Conservation (phyloP, 768 basidiomycete species). For the Ramaria sp. region DNA sequence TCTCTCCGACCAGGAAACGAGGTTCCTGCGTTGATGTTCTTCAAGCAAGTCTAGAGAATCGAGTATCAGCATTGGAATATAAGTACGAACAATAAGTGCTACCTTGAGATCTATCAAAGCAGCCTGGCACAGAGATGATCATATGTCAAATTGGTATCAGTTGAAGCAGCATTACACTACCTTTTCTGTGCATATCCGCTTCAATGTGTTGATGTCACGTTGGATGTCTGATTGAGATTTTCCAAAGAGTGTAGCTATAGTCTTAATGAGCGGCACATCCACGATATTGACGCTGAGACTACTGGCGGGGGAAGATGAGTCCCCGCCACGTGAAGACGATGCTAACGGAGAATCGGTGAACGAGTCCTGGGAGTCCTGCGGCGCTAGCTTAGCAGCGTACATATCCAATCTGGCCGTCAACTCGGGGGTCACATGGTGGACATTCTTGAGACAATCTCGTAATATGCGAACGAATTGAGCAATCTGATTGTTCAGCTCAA, state of each 20-base stretch:
- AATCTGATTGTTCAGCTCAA: conserved; percentile 87
- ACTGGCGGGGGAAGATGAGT: conserved; percentile 33
- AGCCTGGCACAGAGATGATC: conserved; percentile 35
- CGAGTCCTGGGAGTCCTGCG: conserved; percentile 39
- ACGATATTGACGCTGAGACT: conserved; percentile 35
- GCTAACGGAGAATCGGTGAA: conserved; percentile 51
- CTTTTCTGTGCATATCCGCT: conserved; percentile 65
- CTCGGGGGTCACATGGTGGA: conserved; percentile 77
- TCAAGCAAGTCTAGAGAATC: conserved; percentile 63
- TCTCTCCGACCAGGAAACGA: conserved; percentile 78
- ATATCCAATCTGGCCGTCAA: conserved; percentile 70
- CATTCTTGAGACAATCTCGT: conserved; percentile 60
- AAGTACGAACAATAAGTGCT: conserved; percentile 5
- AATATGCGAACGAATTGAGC: conserved; percentile 80
- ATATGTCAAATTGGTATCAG: not conserved
- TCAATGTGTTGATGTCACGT: conserved; percentile 59
- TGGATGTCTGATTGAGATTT: conserved; percentile 47
- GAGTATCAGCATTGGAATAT: conserved; percentile 2
- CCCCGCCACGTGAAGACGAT: conserved; percentile 32
- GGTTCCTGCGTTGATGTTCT: conserved; percentile 77
- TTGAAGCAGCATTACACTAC: conserved; percentile 21
- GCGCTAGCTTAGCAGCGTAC: conserved; percentile 73
- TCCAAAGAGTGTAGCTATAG: conserved; percentile 65
- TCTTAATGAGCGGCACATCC: conserved; percentile 70
- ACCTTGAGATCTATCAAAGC: conserved; percentile 85